Base-by-base conservation (phyloP, 1,284 basidiomycete genomes). In the Apiotrichum gracile region DNA sequence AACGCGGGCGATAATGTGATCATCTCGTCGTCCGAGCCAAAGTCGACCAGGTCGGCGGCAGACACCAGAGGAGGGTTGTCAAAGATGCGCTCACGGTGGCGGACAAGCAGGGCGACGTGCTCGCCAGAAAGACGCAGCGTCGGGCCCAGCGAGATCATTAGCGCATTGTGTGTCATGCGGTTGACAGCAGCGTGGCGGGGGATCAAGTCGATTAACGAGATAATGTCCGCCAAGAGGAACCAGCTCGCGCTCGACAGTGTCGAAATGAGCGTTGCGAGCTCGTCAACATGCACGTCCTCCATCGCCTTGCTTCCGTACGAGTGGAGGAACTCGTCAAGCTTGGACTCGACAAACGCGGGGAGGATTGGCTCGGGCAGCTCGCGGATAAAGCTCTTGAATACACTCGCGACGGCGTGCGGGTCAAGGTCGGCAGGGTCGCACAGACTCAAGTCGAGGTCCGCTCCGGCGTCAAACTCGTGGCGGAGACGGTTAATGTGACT, bases 401-500 rank as follows among this genome's bases (percentile, higher is more conserved):
- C 78, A 35, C 88, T 89, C 31, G 92, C 85, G 16, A 97, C 91
- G 2, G 91, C 88, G 67, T 94, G 90, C 34, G 91, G 91, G 69
- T 94, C 91, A 29, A 94, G 76, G 64, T 93, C 89, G 17, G 85
- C 83, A 24, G 88, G 88, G 43, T 82, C 81, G 61, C 83, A 86
- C 58, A 82, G 80, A 26, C 78, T 75, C 75, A 94, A 81, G 66
- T 91, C 85, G 64, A 85, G 88, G 74, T 94, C 91, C 47, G 85
- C 86, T 82, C 87, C 90, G 24, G 83, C 82, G 71, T 93, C 91
- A 70, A 93, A 94, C 69, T 91, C 88, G 24, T 79, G 77, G 38
- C 87, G 79, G 58, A 94, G 71, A 64, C 82, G 85, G 12, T 81
- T 75, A 29, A 91, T 79, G 75, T 93, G 90, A 42, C 71, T 76